Percentiles rank a stretch among this genome's conserved stretches.
These are phyloP conservation scores for Leccinum fibrillosum DNA, from an alignment of 768 basidiomycete species.

Conservation along the genomic window DNA sequence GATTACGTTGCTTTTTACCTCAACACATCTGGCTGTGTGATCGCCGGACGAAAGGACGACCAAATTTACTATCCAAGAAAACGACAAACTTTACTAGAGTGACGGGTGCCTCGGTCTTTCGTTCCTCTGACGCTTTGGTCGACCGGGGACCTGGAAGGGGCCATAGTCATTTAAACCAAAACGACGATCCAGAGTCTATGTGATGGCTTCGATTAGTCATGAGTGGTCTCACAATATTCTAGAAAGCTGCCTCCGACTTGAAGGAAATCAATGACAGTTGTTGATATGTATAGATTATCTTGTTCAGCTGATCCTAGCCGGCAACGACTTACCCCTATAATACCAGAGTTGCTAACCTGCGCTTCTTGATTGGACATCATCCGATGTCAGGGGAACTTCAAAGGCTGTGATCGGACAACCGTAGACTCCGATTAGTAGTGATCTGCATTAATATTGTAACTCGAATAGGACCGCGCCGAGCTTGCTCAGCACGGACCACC, in stretches of 20 bases:
- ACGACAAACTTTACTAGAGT: neutral
- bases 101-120: neutral
- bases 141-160: constrained; percentile 1
- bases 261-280: neutral
- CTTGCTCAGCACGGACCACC: neutral
- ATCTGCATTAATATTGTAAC: neutral
- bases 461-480: neutral
- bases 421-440: neutral
- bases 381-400: neutral
- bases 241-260: neutral
- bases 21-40: neutral
- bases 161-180: constrained; percentile 1
- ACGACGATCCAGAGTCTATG: neutral
- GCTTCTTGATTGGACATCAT: neutral
- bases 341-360: neutral
- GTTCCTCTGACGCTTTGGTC: neutral
- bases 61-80: neutral
- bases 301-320: neutral
- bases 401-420: neutral
- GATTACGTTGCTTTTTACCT: neutral
- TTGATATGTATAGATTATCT: constrained; percentile 1
- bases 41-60: neutral
- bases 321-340: neutral
- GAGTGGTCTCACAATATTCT: neutral
- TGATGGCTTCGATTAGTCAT: neutral